These are phyloP conservation scores for Candida succiphila DNA, from an alignment of 805 yeast species.

Conservation along the genomic window DNA sequence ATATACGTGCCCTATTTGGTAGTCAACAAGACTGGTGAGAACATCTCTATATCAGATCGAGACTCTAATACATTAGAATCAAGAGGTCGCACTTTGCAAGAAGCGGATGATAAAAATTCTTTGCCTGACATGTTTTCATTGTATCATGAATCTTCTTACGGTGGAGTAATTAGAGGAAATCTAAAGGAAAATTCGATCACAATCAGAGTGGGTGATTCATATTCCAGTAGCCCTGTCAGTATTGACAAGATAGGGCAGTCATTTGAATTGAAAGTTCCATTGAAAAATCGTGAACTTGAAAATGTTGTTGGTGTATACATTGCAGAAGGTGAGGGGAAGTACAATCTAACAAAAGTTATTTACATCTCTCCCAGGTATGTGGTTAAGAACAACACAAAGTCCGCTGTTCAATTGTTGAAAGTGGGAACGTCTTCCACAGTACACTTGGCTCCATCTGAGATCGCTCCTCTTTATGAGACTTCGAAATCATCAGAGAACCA, in stretches of 20 bases:
- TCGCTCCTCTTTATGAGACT: slow-evolving; percentile 56
- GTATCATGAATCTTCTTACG: slow-evolving; percentile 35
- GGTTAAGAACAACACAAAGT: slow-evolving; percentile 49
- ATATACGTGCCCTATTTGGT: slow-evolving; percentile 82
- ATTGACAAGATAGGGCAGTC: slow-evolving; percentile 87
- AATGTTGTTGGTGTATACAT: slow-evolving; percentile 68
- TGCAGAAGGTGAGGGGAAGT: slow-evolving; percentile 79
- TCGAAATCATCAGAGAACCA: slow-evolving; percentile 49
- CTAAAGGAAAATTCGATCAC: slow-evolving; percentile 53
- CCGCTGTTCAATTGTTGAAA: slow-evolving; percentile 52
- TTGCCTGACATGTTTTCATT: slow-evolving; percentile 83
- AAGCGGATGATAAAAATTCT: slow-evolving; percentile 19
- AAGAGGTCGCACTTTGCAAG: slow-evolving; percentile 16
- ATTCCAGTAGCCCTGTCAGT: slow-evolving; percentile 64
- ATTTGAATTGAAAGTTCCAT: slow-evolving; percentile 38
- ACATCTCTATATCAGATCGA: slow-evolving; percentile 48
- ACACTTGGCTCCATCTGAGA: slow-evolving; percentile 34
- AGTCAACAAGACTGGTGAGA: slow-evolving; percentile 69
- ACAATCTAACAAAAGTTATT: slow-evolving; percentile 65
- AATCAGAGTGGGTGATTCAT: slow-evolving; percentile 57
- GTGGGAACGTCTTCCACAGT: slow-evolving; percentile 50
- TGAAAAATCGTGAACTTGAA: slow-evolving; percentile 44
- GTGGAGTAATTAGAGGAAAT: slow-evolving; percentile 17
- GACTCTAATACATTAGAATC: slow-evolving; percentile 40
- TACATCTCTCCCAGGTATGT: slow-evolving; percentile 78